phyloP scores from a whole-genome alignment of 768 basidiomycete genomes.

The Udeniomyces megalosporus region DNA sequence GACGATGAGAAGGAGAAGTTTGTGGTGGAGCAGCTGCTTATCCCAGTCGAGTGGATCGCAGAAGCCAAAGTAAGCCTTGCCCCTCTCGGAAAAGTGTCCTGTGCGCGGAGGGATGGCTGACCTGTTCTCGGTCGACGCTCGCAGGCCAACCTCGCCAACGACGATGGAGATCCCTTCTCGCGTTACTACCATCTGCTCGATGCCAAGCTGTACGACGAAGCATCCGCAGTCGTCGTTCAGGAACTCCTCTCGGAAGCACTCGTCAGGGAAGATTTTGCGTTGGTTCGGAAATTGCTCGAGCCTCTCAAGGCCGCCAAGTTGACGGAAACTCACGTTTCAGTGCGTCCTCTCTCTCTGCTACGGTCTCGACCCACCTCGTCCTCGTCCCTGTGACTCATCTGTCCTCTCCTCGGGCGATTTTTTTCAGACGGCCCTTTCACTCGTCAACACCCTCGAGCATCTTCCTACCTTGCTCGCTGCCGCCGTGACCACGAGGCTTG shows the following conservation, averaged over 20 bases:
- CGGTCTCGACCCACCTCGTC: background rate
- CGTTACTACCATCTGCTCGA: slow-evolving; percentile 63
- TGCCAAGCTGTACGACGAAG: slow-evolving; percentile 52
- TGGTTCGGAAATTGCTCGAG: slow-evolving; percentile 54
- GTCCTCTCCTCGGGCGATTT: slow-evolving; percentile 6
- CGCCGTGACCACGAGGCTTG: slow-evolving; percentile 33
- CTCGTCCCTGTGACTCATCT: slow-evolving; percentile 4
- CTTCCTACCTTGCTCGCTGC: slow-evolving; percentile 21
- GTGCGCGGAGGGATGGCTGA: no score
- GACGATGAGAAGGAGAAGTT: slow-evolving; percentile 21
- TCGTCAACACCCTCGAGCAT: slow-evolving; percentile 19
- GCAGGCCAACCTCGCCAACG: slow-evolving; percentile 52
- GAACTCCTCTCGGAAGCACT: slow-evolving; percentile 79
- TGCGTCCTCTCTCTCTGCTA: slow-evolving; percentile 24
- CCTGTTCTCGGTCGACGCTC: background rate
- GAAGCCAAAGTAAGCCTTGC: slow-evolving; percentile 53
- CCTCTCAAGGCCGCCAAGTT: slow-evolving; percentile 46
- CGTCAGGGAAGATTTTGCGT: slow-evolving; percentile 45
- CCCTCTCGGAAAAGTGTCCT: background rate
- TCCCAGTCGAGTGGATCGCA: slow-evolving; percentile 75
- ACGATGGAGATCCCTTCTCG: slow-evolving; percentile 45
- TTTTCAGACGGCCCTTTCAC: slow-evolving; percentile 22
- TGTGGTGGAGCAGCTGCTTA: slow-evolving; percentile 50
- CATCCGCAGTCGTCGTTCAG: slow-evolving; percentile 69
- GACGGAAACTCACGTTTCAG: slow-evolving; percentile 64